Evolutionary conservation across 768 basidiomycete species (phyloP).

Genomic region (Mycena sanguinolenta): DNA sequence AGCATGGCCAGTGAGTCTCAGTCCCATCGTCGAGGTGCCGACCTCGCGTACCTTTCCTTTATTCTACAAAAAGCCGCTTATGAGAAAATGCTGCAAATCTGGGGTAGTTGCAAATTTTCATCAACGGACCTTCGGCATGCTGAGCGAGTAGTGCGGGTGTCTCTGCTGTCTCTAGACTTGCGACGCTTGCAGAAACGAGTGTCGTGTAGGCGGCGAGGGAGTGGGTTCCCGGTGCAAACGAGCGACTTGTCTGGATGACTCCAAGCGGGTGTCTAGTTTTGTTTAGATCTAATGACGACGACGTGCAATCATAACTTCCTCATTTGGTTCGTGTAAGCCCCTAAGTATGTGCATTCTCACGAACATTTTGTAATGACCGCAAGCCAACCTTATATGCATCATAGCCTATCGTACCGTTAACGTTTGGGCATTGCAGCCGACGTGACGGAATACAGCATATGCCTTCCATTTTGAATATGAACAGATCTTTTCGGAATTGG

Average conservation of each 20-base stretch:
- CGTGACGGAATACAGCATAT: too few relatives aligned
- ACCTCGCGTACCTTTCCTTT: conserved; percentile 74
- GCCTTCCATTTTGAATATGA: too few relatives aligned
- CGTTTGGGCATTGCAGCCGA: too few relatives aligned
- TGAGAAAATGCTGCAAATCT: conserved; percentile 27
- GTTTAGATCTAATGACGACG: conserved; percentile 8
- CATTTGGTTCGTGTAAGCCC: too few relatives aligned
- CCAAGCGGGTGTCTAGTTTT: background rate
- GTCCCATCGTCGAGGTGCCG: background rate
- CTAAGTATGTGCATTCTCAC: too few relatives aligned
- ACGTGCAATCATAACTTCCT: background rate
- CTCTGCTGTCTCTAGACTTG: conserved; percentile 28
- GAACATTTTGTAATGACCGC: too few relatives aligned
- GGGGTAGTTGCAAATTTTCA: background rate
- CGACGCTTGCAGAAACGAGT: conserved; percentile 33
- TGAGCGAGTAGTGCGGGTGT: conserved; percentile 35
- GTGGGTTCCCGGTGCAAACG: conserved; percentile 12
- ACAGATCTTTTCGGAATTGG: too few relatives aligned
- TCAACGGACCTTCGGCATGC: conserved; percentile 65
- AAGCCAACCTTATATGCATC: too few relatives aligned
- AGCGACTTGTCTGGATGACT: conserved; percentile 29
- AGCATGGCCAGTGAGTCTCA: background rate
- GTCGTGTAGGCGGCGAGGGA: conserved; percentile 6
- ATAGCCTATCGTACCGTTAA: too few relatives aligned
- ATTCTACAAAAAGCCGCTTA: conserved; percentile 57